Conservation (phyloP, 140 eudicot genomes). For the Bidens hawaiensis region DNA sequence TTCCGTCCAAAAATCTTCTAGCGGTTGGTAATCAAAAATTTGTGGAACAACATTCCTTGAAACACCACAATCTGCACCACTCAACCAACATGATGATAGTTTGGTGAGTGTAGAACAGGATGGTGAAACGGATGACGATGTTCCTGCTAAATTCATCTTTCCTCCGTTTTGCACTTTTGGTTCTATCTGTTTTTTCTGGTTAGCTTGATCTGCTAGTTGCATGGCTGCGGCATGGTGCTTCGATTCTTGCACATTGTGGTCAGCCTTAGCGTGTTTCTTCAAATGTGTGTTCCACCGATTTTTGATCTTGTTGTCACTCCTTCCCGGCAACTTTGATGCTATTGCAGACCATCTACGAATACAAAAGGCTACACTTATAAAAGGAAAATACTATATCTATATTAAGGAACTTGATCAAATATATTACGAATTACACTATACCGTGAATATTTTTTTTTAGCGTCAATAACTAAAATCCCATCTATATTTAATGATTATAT, state of each 20-base stretch:
- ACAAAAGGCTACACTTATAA: not conserved
- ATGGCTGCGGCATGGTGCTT: not conserved
- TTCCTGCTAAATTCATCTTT: not conserved
- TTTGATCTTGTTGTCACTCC: slow-evolving; percentile 47
- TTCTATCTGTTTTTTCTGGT: not conserved
- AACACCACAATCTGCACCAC: not conserved
- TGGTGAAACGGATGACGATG: not conserved
- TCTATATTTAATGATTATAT: no score
- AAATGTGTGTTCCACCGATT: slow-evolving; percentile 47
- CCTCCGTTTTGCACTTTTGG: not conserved
- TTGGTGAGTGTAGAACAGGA: slow-evolving; percentile 1
- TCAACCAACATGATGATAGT: slow-evolving; percentile 1
- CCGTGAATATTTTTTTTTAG: no score
- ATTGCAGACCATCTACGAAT: slow-evolving; percentile 40
- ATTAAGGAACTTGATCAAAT: no score
- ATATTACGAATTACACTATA: no score
- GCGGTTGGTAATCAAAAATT: not conserved
- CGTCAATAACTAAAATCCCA: no score
- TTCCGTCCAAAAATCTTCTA: slow-evolving; percentile 28
- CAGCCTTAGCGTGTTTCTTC: slow-evolving; percentile 18
- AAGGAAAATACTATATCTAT: no score
- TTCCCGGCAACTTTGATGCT: slow-evolving; percentile 40
- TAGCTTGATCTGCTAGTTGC: not conserved
- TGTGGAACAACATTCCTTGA: not conserved
- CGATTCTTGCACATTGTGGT: not conserved